Evolutionary conservation across 2,329 filamentous ascomycete genomes (phyloP), one percentile per base, ranked within the genome.

Genomic region (Gaeumannomyces tritici): DNA sequence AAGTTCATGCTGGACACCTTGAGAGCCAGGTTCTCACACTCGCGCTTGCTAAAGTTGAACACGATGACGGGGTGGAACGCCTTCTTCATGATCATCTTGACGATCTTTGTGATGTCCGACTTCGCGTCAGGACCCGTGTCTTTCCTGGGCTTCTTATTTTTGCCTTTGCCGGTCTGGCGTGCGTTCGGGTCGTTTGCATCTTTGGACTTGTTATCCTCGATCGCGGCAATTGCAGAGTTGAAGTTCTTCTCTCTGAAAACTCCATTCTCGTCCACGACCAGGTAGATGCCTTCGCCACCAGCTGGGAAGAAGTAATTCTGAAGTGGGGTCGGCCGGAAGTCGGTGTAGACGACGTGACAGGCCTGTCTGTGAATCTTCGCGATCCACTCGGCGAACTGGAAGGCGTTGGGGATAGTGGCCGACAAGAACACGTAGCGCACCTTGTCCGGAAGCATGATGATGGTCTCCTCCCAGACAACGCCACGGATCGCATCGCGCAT

Each of bases 351-450:
- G 66, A 99, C 96, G 80, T 99, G 96, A 69, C 95, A 99, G 8
- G 95, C 93, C 72, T 99, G 96, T 67, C 90, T 89, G 74, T 99
- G 96, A 63, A 93, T 98, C 78, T 98, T 98, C 69, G 90, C 92
- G 70, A 99, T 96, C 95, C 95, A 99, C 75, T 99, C 93, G 68
- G 95, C 95, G 70, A 99, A 99, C 75, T 99, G 95, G 85, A 98
- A 97, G 61, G 95, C 93, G 72, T 99, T 99, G 62, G 95, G 95
- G 66, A 99, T 99, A 2, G 96, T 99, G 66, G 95, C 95, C 35
- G 96, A 99, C 64, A 99, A 80, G 76, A 99, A 99, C 62, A 99
- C 96, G 72, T 98, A 99, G 77, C 92, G 90, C 68, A 99, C 96
- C 82, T 99, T 98, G 80, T 99, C 95, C 4, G 95, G 95, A 33